Evolutionary conservation across 2,329 filamentous ascomycete genomes (phyloP), one percentile per base, ranked within the genome.

Genomic region (Penicillium sp.): DNA sequence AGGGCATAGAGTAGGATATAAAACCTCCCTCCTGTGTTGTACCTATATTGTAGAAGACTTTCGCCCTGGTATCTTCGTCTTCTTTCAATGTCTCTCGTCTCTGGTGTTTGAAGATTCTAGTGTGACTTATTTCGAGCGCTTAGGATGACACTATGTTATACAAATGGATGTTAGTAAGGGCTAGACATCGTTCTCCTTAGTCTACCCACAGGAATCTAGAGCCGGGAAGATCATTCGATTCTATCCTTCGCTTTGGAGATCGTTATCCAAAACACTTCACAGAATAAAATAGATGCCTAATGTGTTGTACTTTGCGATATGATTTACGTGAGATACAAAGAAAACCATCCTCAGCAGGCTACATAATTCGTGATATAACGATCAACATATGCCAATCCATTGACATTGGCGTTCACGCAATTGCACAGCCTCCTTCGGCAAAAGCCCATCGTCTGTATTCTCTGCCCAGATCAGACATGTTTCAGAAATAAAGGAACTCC

Each of bases 381-480:
- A 59, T 59, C 57, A 44, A 40, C 53, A 26, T 14, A 9, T 49
- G 39, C 29, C 29, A 51, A 56, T 58, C 55, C 36, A 48, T 41
- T 44, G 11, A 48, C 13, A 18, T 40, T 36, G 14, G 44, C 26
- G 53, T 56, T 57, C 42, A 36, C 42, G 40, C 43, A 34, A 35
- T 47, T 57, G 58, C 58, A 61, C 58, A 59, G 58, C 58, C 58
- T 55, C 54, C 27, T 48, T 51, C 13, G 44, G 27, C 32, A 43
- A 9, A n/a, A 19, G 18, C 16, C 49, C n/a, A 23, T 51, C 18
- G 35, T 36, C 39, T 35, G 26, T n/a, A 29, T 40, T 8, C 0
- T 53, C 44, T 41, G n/a, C 23, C 39, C 16, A 18, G 36, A 49
- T 43, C 44, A 53, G 23, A 40, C 30, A 32, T 14, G 52, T 55